Base-by-base conservation (phyloP, 2,329 filamentous ascomycete genomes). In the Sarocladium kiliense region DNA sequence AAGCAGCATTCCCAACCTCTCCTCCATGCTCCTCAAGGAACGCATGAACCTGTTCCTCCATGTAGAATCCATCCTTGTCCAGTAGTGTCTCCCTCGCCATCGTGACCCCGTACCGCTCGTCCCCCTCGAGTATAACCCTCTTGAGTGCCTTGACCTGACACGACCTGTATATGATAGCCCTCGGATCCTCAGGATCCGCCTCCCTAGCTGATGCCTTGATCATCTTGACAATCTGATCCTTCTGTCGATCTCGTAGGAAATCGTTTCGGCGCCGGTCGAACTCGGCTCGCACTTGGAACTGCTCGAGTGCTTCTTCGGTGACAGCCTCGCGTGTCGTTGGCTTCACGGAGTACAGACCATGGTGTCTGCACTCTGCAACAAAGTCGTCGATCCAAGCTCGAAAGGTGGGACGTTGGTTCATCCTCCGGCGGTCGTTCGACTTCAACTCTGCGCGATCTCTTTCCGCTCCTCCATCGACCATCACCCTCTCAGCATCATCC, bases 361-460 rank as follows among this genome's bases (percentile, higher is more conserved):
- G 56, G 1, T 68, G 68, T 1, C 74, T 71, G 56, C 80, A 79
- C 2, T 62, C 63, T 0, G 84, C 82, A n/a, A 87, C 67, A 58
- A 82, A 91, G 4, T 85, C 80, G 1, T 85, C 74, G 3, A 86
- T 66, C 78, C 87, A 92, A 5, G 66, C 65, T 2, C 72, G 71
- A 64, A 84, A 91, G 26, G 84, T 74, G 0, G 77, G 76, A 0
- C 88, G 77, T 39, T 75, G 72, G 0, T 60, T 65, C 69, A 84
- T 74, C 2, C 84, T 77, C 21, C 76, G 74, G 1, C 82, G 76
- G 59, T 89, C 85, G 55, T 81, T 82, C 21, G 74, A 61, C 34
- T 76, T 81, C 56, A 80, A 64, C 2, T 26, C 37, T 9, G n/a
- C 18, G 3, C 19, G 36, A 21, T 55, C 70, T 3, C 65, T 64